Conservation (phyloP, 331 rosid genomes). For the Malus hybrid region DNA sequence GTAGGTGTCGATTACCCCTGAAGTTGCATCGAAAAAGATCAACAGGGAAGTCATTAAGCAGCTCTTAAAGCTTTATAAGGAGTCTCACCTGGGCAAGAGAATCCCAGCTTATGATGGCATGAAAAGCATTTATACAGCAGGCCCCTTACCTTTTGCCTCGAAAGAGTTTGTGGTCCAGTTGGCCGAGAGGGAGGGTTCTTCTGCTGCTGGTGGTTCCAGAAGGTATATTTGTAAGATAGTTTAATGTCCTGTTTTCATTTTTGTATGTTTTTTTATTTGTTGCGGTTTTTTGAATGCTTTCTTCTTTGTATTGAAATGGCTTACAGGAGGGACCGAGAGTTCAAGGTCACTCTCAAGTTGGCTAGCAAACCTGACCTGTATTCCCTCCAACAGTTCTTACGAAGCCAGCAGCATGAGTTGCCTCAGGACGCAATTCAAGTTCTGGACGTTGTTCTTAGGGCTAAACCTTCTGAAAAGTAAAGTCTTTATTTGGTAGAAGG, state of each 20-base stretch:
- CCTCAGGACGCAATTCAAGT: constrained; percentile 69
- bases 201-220: constrained; percentile 1
- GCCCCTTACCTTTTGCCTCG: constrained; percentile 42
- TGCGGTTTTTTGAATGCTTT: neutral
- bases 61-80: neutral
- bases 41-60: constrained; percentile 18
- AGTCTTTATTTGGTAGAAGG: neutral
- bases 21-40: constrained; percentile 32
- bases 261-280: neutral
- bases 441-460: constrained; percentile 62
- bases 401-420: constrained; percentile 29
- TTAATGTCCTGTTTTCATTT: neutral
- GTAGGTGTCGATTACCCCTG: constrained; percentile 55
- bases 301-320: neutral
- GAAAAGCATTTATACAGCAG: constrained; percentile 47
- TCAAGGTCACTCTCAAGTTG: constrained; percentile 38
- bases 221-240: constrained; percentile 16
- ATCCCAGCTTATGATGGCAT: constrained; percentile 56
- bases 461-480: constrained; percentile 38
- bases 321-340: constrained; percentile 40
- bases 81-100: constrained; percentile 26
- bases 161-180: constrained; percentile 44
- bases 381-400: constrained; percentile 41
- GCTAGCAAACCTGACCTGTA: constrained; percentile 45
- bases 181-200: neutral